Evolutionary conservation across 179 eudicot species (phyloP).

Genomic region (Beta macrorhiza): DNA sequence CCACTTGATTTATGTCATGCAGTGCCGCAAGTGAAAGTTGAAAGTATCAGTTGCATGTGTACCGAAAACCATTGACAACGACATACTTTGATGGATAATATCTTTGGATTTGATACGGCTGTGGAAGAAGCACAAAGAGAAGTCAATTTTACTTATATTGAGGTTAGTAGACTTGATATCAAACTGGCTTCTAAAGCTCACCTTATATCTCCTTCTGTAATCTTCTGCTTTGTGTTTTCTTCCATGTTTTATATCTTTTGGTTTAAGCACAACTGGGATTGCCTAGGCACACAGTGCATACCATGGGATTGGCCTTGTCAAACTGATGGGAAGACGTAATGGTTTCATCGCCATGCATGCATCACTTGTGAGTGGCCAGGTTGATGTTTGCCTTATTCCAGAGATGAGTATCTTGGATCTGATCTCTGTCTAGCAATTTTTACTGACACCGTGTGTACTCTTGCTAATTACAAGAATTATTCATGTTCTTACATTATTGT

Average conservation of each 20-base stretch:
- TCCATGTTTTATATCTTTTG: neutral
- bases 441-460: neutral
- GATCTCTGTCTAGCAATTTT: neutral
- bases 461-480: neutral
- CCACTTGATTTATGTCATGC: too few relatives aligned
- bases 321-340: constrained; percentile 54
- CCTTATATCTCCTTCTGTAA: neutral
- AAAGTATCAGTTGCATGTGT: too few relatives aligned
- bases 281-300: constrained; percentile 47
- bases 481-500: neutral
- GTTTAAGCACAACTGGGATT: constrained; percentile 1
- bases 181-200: neutral
- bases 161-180: neutral
- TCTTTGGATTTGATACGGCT: constrained; percentile 52
- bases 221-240: neutral
- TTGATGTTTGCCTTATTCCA: constrained; percentile 47
- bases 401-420: constrained; percentile 32
- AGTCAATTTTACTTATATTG: constrained; percentile 36
- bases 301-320: constrained; percentile 50
- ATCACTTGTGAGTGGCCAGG: constrained; percentile 45
- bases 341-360: constrained; percentile 28
- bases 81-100: constrained; percentile 52
- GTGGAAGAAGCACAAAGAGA: constrained; percentile 56
- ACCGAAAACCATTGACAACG: constrained; percentile 28
- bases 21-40: too few relatives aligned